Evolutionary conservation across 805 yeast genomes (phyloP).

Genomic region (Starmerella apicola): DNA sequence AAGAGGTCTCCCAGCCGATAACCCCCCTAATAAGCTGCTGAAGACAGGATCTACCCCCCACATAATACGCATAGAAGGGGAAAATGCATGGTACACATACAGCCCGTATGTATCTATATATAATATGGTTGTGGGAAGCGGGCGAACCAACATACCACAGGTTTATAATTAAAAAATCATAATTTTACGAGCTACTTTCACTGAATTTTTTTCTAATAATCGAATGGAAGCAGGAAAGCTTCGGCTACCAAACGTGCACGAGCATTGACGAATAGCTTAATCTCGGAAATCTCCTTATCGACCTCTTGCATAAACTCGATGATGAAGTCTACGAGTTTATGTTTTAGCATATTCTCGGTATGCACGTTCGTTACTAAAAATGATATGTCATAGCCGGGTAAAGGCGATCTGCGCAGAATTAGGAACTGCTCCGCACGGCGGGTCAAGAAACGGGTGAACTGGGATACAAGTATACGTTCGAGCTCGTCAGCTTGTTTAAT

Average conservation of each 20-base stretch:
- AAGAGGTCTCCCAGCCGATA: too few species aligned
- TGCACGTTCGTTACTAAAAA: constrained; percentile 88
- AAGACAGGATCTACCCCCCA: too few species aligned
- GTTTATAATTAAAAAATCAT: too few species aligned
- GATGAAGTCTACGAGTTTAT: constrained; percentile 88
- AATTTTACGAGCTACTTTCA: too few species aligned
- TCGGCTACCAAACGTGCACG: constrained; percentile 97
- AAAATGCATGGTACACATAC: too few species aligned
- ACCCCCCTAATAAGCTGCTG: too few species aligned
- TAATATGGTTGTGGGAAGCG: too few species aligned
- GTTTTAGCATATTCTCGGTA: constrained; percentile 90
- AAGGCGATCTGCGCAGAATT: constrained; percentile 81
- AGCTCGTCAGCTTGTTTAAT: constrained; percentile 97
- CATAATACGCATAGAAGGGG: too few species aligned
- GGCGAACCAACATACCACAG: too few species aligned
- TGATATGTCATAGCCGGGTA: constrained; percentile 83
- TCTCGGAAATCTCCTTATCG: constrained; percentile 95
- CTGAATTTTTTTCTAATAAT: too few species aligned
- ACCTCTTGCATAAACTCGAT: constrained; percentile 99
- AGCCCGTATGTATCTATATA: too few species aligned
- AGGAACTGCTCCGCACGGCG: constrained; percentile 92
- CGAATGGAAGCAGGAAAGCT: constrained; percentile 83
- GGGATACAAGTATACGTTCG: constrained; percentile 86
- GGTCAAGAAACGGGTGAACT: constrained; percentile 84
- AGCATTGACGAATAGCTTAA: constrained; percentile 92